These are phyloP conservation scores for Fusarium brevicatenulatum DNA, from an alignment of 2,329 filamentous ascomycete genomes.

Conservation along the genomic window DNA sequence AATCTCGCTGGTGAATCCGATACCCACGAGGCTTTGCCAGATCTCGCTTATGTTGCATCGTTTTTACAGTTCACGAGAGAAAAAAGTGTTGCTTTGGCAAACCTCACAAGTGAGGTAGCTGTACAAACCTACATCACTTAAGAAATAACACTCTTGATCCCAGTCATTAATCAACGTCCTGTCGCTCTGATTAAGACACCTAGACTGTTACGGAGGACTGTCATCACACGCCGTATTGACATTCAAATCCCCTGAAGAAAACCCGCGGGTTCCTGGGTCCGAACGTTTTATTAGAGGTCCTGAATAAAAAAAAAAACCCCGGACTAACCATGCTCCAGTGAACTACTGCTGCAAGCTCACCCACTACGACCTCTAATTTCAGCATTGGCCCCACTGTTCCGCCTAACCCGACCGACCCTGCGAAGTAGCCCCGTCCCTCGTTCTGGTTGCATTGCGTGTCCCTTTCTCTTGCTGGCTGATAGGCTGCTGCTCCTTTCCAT, in stretches of 20 bases:
- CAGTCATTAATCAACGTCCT: background rate
- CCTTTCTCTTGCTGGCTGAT: constrained; percentile 33
- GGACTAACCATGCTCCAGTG: constrained; percentile 39
- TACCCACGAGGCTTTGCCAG: constrained; percentile 10
- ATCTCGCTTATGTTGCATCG: constrained; percentile 24
- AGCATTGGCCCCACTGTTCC: constrained; percentile 22
- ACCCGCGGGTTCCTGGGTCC: constrained; percentile 1
- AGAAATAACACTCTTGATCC: background rate
- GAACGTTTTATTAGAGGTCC: constrained; percentile 15
- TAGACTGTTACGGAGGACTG: constrained; percentile 19
- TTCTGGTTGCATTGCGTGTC: constrained; percentile 42
- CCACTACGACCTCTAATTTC: constrained; percentile 34
- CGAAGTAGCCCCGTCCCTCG: constrained; percentile 18
- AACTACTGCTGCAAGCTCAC: constrained; percentile 28
- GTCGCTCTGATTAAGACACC: background rate
- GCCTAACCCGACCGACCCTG: constrained; percentile 17
- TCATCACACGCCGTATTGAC: constrained; percentile 2
- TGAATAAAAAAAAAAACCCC: constrained; percentile 27
- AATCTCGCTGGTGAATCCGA: constrained; percentile 30
- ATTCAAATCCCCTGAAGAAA: constrained; percentile 16
- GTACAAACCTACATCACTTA: background rate
- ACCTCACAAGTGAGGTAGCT: background rate
- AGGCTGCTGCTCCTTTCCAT: constrained; percentile 28
- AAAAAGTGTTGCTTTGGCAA: background rate
- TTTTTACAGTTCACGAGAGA: background rate